A percentile compares a stretch with the other conserved stretches of the same genome.
Conservation (phyloP, 1,139 yeast species). For the Geotrichum phurueaensis region DNA sequence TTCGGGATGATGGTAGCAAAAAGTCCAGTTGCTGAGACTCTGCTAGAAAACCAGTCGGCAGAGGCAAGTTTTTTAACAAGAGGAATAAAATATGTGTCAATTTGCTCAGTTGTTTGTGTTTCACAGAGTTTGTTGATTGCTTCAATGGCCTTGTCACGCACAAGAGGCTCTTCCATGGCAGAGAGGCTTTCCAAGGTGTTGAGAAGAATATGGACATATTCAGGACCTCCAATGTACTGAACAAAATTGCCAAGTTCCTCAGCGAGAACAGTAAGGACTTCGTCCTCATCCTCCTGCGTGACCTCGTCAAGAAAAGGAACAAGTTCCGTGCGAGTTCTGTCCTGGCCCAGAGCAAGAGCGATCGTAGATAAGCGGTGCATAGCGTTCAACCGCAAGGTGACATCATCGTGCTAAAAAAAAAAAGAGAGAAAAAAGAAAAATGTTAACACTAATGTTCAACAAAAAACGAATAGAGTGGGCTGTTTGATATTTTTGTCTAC, state of each 20-base stretch:
- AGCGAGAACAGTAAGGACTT: slow-evolving; percentile 89
- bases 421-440: not conserved
- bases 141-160: slow-evolving; percentile 87
- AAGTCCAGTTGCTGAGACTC: slow-evolving; percentile 89
- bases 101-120: slow-evolving; percentile 60
- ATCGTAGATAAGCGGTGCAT: slow-evolving; percentile 92
- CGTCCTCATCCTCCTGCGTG: slow-evolving; percentile 98
- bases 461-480: not conserved
- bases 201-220: slow-evolving; percentile 66
- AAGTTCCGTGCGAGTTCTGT: slow-evolving; percentile 81
- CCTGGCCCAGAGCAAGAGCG: slow-evolving; percentile 92
- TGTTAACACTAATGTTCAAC: not conserved
- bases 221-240: slow-evolving; percentile 81
- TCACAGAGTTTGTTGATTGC: slow-evolving; percentile 69
- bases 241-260: slow-evolving; percentile 83
- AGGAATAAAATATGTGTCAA: slow-evolving; percentile 63
- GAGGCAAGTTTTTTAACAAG: slow-evolving; percentile 71
- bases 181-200: slow-evolving; percentile 86
- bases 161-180: slow-evolving; percentile 95
- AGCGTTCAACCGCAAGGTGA: slow-evolving; percentile 86
- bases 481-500: too few species aligned
- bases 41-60: slow-evolving; percentile 92
- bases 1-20: slow-evolving; percentile 65
- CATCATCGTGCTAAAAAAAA: slow-evolving; percentile 66
- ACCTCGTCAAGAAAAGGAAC: slow-evolving; percentile 85